phyloP scores from a whole-genome alignment of 2,329 filamentous ascomycete species.

The Aspergillus udagawae region DNA sequence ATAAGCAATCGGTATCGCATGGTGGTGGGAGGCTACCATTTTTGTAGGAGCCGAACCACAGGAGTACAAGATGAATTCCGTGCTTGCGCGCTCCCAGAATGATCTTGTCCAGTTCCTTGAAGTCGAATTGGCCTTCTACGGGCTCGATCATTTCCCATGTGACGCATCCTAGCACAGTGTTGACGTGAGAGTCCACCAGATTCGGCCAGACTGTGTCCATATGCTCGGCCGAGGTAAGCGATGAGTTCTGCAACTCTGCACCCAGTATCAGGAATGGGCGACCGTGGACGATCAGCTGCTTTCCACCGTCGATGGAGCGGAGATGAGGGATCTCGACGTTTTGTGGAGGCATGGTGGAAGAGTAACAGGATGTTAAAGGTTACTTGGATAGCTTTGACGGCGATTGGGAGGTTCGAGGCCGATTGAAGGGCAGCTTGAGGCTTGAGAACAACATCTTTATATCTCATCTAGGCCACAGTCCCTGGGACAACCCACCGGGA shows the following conservation, averaged over 20 bases:
- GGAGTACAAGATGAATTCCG: conserved; percentile 37
- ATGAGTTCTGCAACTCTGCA: conserved; percentile 49
- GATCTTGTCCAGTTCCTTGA: conserved; percentile 39
- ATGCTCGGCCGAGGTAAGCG: conserved; percentile 42
- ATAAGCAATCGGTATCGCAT: not conserved
- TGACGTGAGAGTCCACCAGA: conserved; percentile 39
- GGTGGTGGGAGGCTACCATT: conserved; percentile 35
- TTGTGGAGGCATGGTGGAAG: not conserved
- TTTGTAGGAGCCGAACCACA: conserved; percentile 50
- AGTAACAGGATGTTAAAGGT: too few species aligned
- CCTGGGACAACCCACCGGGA: too few species aligned
- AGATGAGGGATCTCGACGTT: conserved; percentile 12
- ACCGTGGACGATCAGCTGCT: conserved; percentile 44
- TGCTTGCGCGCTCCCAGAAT: conserved; percentile 37
- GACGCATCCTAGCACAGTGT: conserved; percentile 45
- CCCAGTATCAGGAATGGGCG: conserved; percentile 43
- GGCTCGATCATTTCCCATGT: conserved; percentile 49
- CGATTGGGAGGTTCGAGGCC: too few species aligned
- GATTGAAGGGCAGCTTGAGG: too few species aligned
- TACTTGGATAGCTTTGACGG: too few species aligned
- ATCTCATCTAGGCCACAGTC: too few species aligned
- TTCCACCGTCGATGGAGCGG: conserved; percentile 4
- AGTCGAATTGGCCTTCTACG: conserved; percentile 42
- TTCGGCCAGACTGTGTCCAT: conserved; percentile 46
- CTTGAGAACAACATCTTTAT: too few species aligned